Evolutionary conservation across 1,284 basidiomycete genomes (phyloP), one percentile per base, ranked within the genome.

Genomic region (Tetrapyrgos nigripes): DNA sequence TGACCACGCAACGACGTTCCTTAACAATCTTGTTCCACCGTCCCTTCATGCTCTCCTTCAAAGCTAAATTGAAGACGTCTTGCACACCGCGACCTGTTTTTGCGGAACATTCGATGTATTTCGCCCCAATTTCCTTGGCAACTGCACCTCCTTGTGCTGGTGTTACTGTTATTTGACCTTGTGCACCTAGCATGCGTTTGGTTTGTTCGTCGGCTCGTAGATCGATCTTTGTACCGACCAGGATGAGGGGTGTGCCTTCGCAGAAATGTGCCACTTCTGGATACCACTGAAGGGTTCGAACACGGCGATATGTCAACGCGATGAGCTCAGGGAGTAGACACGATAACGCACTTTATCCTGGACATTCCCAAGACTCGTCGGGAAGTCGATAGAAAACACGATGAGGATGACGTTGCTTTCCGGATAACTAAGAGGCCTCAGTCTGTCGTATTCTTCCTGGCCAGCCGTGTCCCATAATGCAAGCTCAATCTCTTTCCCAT

Each of bases 391-490:
- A 11, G 96, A 96, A 79, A 98, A 99, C 37, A 98, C 95, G 68
- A 98, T 93, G 63, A 98, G 87, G 67, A 99, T 96, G 55, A 98
- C 94, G 74, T 98, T 90, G 79, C 92, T 95, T 74, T 98, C 97
- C 35, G 96, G 96, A 71, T 98, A 98, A 73, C 92, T 95, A 61
- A 99, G 81, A 26, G 96, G 96, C 64, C 96, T 85, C 63, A 98
- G 81, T 63, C 96, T 85, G 75, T 98, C 96, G 76, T 98, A 98
- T 79, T 98, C 96, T 78, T 98, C 96, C 76, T 98, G 96, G 19
- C 97, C 96, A 4, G 96, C 97, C 1, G 97, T 98, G 77, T 98
- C 96, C 96, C 96, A 99, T 31, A 99, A 82, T 4, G 96, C 96
- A 33, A 98, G 85, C 75, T 98, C 96, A 66, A 98, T 89, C 48